A percentile compares a stretch with the other conserved stretches of the same genome.
These are phyloP conservation scores for Paralagenidium karlingii DNA, from an alignment of 352 stramenopile species.

Conservation along the genomic window DNA sequence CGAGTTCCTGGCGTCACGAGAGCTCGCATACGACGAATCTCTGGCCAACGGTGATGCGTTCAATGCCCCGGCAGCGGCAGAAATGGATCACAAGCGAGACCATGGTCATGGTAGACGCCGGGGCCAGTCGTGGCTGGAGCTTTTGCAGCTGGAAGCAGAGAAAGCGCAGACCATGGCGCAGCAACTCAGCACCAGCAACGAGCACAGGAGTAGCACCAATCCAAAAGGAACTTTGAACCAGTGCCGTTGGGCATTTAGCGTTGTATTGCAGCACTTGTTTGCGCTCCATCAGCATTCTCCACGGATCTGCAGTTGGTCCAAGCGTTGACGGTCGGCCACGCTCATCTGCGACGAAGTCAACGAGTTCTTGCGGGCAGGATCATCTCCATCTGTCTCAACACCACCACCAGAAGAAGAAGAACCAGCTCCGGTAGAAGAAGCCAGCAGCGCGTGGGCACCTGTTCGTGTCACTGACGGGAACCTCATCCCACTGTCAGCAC, in stretches of 20 bases:
- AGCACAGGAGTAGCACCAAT: conserved; percentile 38
- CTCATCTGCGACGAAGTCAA: conserved; percentile 61
- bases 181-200: conserved; percentile 50
- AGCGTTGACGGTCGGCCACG: conserved; percentile 46
- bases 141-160: conserved; percentile 64
- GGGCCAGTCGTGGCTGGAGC: conserved; percentile 58
- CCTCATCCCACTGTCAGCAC: too few species aligned
- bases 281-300: conserved; percentile 48
- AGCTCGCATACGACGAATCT: conserved; percentile 5
- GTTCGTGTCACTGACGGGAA: too few species aligned
- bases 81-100: conserved; percentile 59
- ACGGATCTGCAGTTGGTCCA: conserved; percentile 57
- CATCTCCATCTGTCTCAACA: not conserved
- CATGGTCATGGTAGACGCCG: conserved; percentile 62
- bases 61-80: too few species aligned
- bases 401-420: too few species aligned
- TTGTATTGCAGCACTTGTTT: conserved; percentile 56
- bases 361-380: conserved; percentile 3
- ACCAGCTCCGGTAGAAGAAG: too few species aligned
- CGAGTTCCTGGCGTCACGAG: conserved; percentile 3
- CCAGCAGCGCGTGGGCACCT: too few species aligned
- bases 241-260: conserved; percentile 25
- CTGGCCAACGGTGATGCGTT: not conserved
- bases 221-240: conserved; percentile 60
- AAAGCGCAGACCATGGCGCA: conserved; percentile 64